Conservation (phyloP, 2,329 filamentous ascomycete species). For the Aspergillus candidus region DNA sequence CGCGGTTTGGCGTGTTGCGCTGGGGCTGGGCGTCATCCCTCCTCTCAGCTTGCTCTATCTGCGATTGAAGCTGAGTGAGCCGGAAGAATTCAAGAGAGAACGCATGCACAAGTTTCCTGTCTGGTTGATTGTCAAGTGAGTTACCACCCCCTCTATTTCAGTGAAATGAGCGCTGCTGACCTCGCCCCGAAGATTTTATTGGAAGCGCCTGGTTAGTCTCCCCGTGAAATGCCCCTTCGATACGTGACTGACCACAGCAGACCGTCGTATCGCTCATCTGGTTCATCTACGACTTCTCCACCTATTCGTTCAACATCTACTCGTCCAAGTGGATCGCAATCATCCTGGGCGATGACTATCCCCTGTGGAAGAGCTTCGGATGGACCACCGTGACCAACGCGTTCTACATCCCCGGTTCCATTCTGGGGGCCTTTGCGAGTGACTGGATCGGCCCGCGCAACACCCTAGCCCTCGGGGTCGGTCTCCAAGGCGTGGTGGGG, state of each 20-base stretch:
- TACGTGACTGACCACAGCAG: constrained; percentile 15
- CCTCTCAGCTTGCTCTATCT: constrained; percentile 65
- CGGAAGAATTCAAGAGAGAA: constrained; percentile 67
- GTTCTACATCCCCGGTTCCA: constrained; percentile 80
- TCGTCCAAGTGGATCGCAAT: constrained; percentile 53
- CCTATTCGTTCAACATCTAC: constrained; percentile 83
- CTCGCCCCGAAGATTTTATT: constrained; percentile 55
- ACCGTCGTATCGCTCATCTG: constrained; percentile 66
- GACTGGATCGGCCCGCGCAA: constrained; percentile 75
- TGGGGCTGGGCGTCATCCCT: constrained; percentile 74
- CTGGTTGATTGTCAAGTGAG: constrained; percentile 45
- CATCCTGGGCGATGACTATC: constrained; percentile 57
- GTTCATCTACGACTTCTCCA: constrained; percentile 83
- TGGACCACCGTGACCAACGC: constrained; percentile 86
- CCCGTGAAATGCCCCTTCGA: background rate
- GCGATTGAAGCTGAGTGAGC: constrained; percentile 68
- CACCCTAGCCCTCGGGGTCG: constrained; percentile 65
- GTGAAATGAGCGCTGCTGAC: constrained; percentile 40
- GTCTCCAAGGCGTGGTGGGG: constrained; percentile 68
- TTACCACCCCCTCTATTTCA: constrained; percentile 9
- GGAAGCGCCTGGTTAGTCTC: constrained; percentile 55
- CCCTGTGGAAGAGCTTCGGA: constrained; percentile 72
- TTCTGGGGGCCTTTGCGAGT: constrained; percentile 68
- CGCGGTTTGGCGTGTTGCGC: constrained; percentile 73
- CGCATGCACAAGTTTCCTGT: constrained; percentile 59